phyloP scores from a whole-genome alignment of 106 monocot species.

The Xerophyta viscosa region DNA sequence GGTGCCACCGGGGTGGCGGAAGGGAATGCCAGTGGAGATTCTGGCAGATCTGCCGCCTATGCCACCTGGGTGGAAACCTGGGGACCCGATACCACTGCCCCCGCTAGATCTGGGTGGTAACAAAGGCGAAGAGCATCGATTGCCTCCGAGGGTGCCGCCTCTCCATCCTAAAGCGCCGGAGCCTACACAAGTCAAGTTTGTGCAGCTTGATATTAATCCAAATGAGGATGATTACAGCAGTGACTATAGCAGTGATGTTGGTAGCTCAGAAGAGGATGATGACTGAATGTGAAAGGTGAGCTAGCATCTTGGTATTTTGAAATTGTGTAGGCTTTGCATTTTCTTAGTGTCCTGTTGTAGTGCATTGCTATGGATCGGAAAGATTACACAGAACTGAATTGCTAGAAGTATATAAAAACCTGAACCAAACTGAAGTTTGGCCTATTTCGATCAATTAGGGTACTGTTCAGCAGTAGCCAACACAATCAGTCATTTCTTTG shows the following conservation, averaged over 20 bases:
- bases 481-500: no score
- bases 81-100: slow-evolving; percentile 66
- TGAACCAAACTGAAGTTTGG: no score
- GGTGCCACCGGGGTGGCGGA: slow-evolving; percentile 59
- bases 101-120: slow-evolving; percentile 32
- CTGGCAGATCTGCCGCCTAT: slow-evolving; percentile 53
- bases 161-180: slow-evolving; percentile 33
- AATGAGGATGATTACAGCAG: slow-evolving; percentile 73
- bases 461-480: no score
- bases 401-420: no score
- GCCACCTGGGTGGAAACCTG: slow-evolving; percentile 95
- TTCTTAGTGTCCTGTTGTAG: not conserved
- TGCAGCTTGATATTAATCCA: slow-evolving; percentile 81
- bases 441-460: no score
- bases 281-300: slow-evolving; percentile 30
- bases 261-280: slow-evolving; percentile 94
- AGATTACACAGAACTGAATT: no score
- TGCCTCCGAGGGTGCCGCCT: slow-evolving; percentile 8
- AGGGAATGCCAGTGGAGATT: slow-evolving; percentile 64
- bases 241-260: slow-evolving; percentile 88
- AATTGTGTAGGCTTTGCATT: not conserved
- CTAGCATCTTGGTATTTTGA: not conserved
- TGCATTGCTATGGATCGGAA: no score
- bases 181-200: slow-evolving; percentile 73
- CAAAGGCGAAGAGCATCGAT: slow-evolving; percentile 27